A percentile compares a stretch with the other conserved stretches of the same genome.
phyloP scores from a whole-genome alignment of 129 eudicot species.

The Scalesia atractyloides region DNA sequence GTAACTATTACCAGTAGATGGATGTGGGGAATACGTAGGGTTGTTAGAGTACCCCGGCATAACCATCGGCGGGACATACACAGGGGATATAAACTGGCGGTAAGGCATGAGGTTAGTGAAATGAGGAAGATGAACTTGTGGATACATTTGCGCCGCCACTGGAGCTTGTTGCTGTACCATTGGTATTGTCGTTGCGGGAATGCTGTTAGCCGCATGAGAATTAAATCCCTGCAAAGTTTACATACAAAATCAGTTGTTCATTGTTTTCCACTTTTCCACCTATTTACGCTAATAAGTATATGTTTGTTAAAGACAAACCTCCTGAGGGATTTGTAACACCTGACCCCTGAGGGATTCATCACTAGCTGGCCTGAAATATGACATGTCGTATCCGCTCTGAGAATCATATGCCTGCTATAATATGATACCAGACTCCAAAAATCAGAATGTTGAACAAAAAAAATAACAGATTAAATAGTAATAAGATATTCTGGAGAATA shows the following conservation, averaged over 20 bases:
- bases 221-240: slow-evolving; percentile 49
- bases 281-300: background rate
- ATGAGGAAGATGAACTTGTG: slow-evolving; percentile 80
- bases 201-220: slow-evolving; percentile 55
- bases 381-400: slow-evolving; percentile 68
- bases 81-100: slow-evolving; percentile 79
- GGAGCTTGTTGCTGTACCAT: slow-evolving; percentile 80
- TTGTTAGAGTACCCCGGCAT: slow-evolving; percentile 79
- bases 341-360: slow-evolving; percentile 68
- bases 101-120: slow-evolving; percentile 77
- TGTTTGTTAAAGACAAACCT: slow-evolving; percentile 44
- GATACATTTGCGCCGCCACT: slow-evolving; percentile 88
- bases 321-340: slow-evolving; percentile 69
- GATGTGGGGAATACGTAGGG: slow-evolving; percentile 74
- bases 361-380: slow-evolving; percentile 68
- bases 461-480: background rate
- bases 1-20: slow-evolving; percentile 76
- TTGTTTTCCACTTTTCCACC: background rate
- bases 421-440: background rate
- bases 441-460: slow-evolving; percentile 17
- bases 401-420: slow-evolving; percentile 73
- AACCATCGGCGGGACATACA: slow-evolving; percentile 91
- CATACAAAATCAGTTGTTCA: slow-evolving; percentile 12
- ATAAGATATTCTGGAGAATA: background rate
- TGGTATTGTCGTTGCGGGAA: slow-evolving; percentile 65